A percentile compares a stretch with the other conserved stretches of the same genome.
These are phyloP conservation scores for Pseudoneurospora amorphoporcata DNA, from an alignment of 495 filamentous ascomycete genomes.

Conservation along the genomic window DNA sequence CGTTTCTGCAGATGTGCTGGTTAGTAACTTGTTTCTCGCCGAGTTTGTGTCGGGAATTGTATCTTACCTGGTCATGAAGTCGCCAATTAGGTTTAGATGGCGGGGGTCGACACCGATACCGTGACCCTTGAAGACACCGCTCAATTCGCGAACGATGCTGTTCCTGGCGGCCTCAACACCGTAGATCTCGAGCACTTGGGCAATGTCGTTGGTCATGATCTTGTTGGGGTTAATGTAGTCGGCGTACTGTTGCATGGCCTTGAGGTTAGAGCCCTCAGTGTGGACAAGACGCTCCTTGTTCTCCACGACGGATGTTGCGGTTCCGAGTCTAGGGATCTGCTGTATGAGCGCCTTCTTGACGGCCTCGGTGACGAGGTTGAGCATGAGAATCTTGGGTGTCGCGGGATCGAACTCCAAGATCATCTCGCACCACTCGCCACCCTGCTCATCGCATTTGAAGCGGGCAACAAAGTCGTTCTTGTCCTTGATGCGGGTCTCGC, in stretches of 20 bases:
- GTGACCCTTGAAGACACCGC: slow-evolving; percentile 79
- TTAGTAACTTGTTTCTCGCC: background rate
- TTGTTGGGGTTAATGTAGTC: slow-evolving; percentile 78
- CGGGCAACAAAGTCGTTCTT: slow-evolving; percentile 52
- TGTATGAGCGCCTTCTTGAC: slow-evolving; percentile 73
- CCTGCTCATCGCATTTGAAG: slow-evolving; percentile 70
- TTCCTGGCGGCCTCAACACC: slow-evolving; percentile 87
- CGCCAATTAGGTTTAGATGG: slow-evolving; percentile 90
- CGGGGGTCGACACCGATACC: slow-evolving; percentile 87
- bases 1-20: slow-evolving; percentile 38
- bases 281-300: slow-evolving; percentile 55
- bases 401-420: slow-evolving; percentile 71
- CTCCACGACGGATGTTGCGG: slow-evolving; percentile 57
- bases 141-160: slow-evolving; percentile 79
- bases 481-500: slow-evolving; percentile 57
- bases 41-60: background rate
- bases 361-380: slow-evolving; percentile 75
- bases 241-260: slow-evolving; percentile 79
- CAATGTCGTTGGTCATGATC: slow-evolving; percentile 87
- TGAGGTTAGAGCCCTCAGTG: slow-evolving; percentile 80
- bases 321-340: slow-evolving; percentile 62
- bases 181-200: slow-evolving; percentile 71
- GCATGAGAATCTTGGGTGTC: slow-evolving; percentile 84
- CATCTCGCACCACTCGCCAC: slow-evolving; percentile 66
- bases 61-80: slow-evolving; percentile 71